Evolutionary conservation across 352 stramenopile genomes (phyloP).

Genomic region (Pythium myriotylum): DNA sequence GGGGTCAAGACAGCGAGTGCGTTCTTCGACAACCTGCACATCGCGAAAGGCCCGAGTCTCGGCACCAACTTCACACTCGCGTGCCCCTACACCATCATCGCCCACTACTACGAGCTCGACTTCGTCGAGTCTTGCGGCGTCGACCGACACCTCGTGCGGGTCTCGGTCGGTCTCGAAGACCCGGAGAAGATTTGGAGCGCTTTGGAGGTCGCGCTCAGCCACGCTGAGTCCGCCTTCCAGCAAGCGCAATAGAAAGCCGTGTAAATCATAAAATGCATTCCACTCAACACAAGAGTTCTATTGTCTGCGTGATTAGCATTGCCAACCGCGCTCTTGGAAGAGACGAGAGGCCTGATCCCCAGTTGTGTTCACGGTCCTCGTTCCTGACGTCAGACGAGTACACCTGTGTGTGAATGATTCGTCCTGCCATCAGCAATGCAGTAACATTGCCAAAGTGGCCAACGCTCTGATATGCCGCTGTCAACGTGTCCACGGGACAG

Average conservation of each 20-base stretch:
- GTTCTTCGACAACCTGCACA: constrained; percentile 89
- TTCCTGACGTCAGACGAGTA: too few species aligned
- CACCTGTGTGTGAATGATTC: too few species aligned
- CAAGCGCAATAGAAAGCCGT: constrained; percentile 9
- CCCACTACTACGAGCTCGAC: constrained; percentile 93
- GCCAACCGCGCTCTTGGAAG: too few species aligned
- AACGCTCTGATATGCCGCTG: too few species aligned
- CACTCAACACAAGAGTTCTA: too few species aligned
- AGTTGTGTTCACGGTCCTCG: too few species aligned
- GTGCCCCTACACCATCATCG: constrained; percentile 93
- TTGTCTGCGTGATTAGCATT: too few species aligned
- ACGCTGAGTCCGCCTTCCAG: constrained; percentile 23
- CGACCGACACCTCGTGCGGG: constrained; percentile 89
- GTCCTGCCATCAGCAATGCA: too few species aligned
- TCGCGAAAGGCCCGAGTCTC: constrained; percentile 88
- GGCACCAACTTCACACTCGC: constrained; percentile 94
- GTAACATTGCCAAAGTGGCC: too few species aligned
- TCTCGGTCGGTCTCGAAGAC: constrained; percentile 92
- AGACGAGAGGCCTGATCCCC: too few species aligned
- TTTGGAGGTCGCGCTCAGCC: constrained; percentile 53
- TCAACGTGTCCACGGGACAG: too few species aligned
- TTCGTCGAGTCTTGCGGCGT: constrained; percentile 92
- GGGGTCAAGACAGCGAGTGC: constrained; percentile 60
- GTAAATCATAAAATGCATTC: background rate
- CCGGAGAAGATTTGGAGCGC: constrained; percentile 69